phyloP scores from a whole-genome alignment of 2,329 filamentous ascomycete species.

The Leptographium lundbergii region DNA sequence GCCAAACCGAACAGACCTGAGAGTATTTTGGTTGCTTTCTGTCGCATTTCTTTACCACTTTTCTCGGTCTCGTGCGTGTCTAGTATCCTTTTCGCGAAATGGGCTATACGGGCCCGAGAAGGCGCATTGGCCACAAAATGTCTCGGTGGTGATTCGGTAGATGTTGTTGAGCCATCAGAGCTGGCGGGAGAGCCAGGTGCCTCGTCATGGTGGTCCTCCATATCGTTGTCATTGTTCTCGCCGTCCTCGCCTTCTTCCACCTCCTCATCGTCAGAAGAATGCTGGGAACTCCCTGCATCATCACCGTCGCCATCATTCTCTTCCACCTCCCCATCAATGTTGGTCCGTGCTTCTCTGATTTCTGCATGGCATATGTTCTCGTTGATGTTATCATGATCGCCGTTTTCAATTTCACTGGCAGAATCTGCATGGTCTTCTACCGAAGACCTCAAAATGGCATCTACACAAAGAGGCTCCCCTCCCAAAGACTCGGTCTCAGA shows the following conservation, averaged over 20 bases:
- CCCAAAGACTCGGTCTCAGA: constrained; percentile 8
- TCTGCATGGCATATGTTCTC: background rate
- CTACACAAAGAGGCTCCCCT: constrained; percentile 15
- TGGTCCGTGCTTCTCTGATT: constrained; percentile 13
- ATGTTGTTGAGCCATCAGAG: constrained; percentile 55
- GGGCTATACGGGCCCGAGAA: constrained; percentile 60
- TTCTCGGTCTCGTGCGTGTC: constrained; percentile 70
- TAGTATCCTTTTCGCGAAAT: constrained; percentile 71
- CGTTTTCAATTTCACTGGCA: constrained; percentile 10
- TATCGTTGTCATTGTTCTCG: constrained; percentile 42
- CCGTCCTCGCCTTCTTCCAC: constrained; percentile 8
- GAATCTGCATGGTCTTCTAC: background rate
- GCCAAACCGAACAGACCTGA: constrained; percentile 60
- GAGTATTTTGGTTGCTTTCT: constrained; percentile 67
- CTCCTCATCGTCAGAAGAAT: constrained; percentile 39
- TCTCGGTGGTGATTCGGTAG: constrained; percentile 41
- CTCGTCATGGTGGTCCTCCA: constrained; percentile 40
- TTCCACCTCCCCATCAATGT: constrained; percentile 24
- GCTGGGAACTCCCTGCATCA: constrained; percentile 26
- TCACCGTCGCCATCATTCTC: constrained; percentile 18
- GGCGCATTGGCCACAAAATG: constrained; percentile 35
- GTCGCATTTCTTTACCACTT: constrained; percentile 58
- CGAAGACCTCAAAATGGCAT: background rate
- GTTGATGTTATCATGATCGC: constrained; percentile 11
- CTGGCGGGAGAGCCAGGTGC: constrained; percentile 54